Percentiles rank a stretch among this genome's conserved stretches.
These are phyloP conservation scores for Andalucia godoyi DNA, from an alignment of 78 protist genomes.

Conservation along the genomic window DNA sequence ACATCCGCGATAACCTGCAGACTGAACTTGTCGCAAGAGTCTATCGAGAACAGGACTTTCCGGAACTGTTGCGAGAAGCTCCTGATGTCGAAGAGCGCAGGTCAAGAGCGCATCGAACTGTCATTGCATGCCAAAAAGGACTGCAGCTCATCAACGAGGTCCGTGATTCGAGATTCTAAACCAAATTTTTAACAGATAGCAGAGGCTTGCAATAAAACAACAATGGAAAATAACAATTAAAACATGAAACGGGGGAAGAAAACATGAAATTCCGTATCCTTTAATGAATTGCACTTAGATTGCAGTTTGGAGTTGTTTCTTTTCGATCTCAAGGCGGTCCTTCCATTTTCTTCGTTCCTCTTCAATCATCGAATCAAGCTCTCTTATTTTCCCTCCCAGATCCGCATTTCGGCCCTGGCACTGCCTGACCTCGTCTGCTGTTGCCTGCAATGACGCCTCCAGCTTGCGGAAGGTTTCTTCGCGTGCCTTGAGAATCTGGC, in stretches of 20 bases:
- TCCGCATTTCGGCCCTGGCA: neutral
- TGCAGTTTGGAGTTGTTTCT: neutral
- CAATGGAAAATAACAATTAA: too few relatives aligned
- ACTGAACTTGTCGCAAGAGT: conserved; percentile 52
- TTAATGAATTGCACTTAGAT: too few relatives aligned
- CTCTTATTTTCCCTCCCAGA: neutral
- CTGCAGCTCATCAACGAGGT: conserved; percentile 59
- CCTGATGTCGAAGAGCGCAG: neutral
- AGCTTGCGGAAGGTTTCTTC: conserved; percentile 12
- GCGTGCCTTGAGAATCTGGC: conserved; percentile 3
- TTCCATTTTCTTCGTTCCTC: conserved; percentile 8
- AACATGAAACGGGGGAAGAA: too few relatives aligned
- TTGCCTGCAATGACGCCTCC: neutral
- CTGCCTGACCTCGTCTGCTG: neutral
- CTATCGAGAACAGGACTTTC: conserved; percentile 67
- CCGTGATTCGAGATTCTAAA: conserved; percentile 9
- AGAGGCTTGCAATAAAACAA: too few relatives aligned
- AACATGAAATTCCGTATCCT: too few relatives aligned
- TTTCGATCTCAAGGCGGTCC: conserved; percentile 4
- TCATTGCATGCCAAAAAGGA: conserved; percentile 22
- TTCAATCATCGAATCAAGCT: conserved; percentile 6
- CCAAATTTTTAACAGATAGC: too few relatives aligned
- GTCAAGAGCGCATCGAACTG: neutral
- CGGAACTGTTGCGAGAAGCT: conserved; percentile 53
- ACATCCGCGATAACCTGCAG: conserved; percentile 54